Evolutionary conservation across 495 filamentous ascomycete genomes (phyloP), one percentile per base, ranked within the genome.

Genomic region (Xylaria flabelliformis): DNA sequence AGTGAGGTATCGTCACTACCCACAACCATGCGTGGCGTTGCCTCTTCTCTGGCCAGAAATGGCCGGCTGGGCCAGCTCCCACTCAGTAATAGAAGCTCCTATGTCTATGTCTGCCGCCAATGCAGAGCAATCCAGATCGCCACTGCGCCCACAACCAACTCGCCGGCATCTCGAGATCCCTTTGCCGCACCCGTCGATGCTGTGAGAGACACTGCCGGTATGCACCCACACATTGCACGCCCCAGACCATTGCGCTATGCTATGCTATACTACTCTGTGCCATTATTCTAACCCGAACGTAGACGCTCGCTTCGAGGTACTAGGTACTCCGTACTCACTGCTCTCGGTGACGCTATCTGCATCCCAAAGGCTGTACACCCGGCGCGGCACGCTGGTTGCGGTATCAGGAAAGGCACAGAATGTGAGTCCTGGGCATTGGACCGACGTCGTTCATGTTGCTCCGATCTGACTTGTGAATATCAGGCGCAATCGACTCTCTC

Each of bases 261-360:
- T 55, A 9, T 3, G 9, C 0, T 29, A 55, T 19, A 21, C 21
- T 55, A 9, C 24, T 29, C 51, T 4, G 4, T 8, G 46, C 29
- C 26, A 17, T 44, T 44, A 58, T 50, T 44, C 39, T 15, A 70
- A 48, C 13, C 66, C 79, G 73, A 79, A 10, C 48, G 72, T 29
- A 97, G 96, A 98, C 90, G 96, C 95, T 24, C 90, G 90, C 67
- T 99, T 99, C 79, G 94, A 98, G 78, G 93, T 98, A 41, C 82
- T 98, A 73, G 96, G 94, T 62, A 85, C 92, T 26, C 93, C 94
- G 4, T 95, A 93, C 78, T 97, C 97, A 44, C 88, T 99, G 58
- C 92, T 99, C 75, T 97, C 94, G 29, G 93, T 97, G 70, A 91
- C 91, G 9, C 88, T 99, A 46, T 97, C 96, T 53, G 92, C 96